phyloP scores from a whole-genome alignment of 2,329 filamentous ascomycete genomes.

The Penicillium sp. region DNA sequence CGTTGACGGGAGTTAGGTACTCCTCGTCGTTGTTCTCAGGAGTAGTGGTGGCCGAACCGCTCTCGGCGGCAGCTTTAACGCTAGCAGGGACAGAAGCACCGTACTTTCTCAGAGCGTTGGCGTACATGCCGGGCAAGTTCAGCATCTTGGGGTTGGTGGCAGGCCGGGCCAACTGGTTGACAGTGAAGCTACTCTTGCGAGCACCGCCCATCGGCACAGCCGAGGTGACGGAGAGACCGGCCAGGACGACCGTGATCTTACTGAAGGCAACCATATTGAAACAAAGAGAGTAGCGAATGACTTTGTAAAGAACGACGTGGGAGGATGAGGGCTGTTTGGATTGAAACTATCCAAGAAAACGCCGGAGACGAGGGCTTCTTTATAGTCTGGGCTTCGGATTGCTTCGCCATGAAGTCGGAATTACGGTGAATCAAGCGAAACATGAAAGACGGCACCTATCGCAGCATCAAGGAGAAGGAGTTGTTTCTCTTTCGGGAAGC shows the following conservation, averaged over 20 bases:
- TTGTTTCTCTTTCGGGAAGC: slow-evolving; percentile 22
- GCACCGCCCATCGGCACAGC: slow-evolving; percentile 26
- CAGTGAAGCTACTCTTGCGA: slow-evolving; percentile 28
- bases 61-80: slow-evolving; percentile 30
- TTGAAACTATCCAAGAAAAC: slow-evolving; percentile 1
- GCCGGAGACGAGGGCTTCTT: slow-evolving; percentile 15
- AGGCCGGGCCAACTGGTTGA: slow-evolving; percentile 28
- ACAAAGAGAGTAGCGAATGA: slow-evolving; percentile 5
- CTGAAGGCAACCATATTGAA: slow-evolving; percentile 34
- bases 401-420: background rate
- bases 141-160: slow-evolving; percentile 18
- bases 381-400: slow-evolving; percentile 19
- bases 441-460: slow-evolving; percentile 3
- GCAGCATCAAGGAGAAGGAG: slow-evolving; percentile 14
- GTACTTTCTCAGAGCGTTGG: slow-evolving; percentile 28
- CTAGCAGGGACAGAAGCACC: slow-evolving; percentile 27
- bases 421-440: background rate
- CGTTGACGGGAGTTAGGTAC: slow-evolving; percentile 57
- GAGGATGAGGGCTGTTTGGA: slow-evolving; percentile 8
- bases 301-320: slow-evolving; percentile 15
- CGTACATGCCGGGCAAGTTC: slow-evolving; percentile 30
- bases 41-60: slow-evolving; percentile 37
- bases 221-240: slow-evolving; percentile 26
- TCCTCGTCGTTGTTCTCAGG: slow-evolving; percentile 51
- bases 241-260: slow-evolving; percentile 25